Evolutionary conservation across 257 asterid species (phyloP).

Genomic region (Cinchona pubescens): DNA sequence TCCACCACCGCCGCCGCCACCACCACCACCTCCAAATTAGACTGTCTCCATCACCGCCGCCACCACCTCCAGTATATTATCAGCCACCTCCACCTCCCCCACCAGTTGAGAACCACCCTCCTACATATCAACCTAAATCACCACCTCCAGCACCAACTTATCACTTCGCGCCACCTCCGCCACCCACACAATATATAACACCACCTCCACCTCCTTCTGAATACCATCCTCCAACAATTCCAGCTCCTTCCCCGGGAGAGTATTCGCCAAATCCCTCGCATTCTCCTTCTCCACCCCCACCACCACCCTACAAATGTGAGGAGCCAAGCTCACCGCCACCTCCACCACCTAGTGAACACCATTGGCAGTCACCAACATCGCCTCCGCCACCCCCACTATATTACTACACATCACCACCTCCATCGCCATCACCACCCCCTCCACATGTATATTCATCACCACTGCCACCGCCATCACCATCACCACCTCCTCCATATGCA

Average conservation of each 20-base stretch:
- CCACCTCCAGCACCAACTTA: slow-evolving; percentile 26
- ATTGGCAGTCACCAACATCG: slow-evolving; percentile 27
- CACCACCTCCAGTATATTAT: slow-evolving; percentile 17
- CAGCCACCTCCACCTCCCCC: slow-evolving; percentile 27
- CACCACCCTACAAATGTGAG: slow-evolving; percentile 22
- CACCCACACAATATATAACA: slow-evolving; percentile 21
- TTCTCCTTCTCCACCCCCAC: slow-evolving; percentile 33
- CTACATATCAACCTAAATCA: slow-evolving; percentile 7
- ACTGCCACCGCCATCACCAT: slow-evolving; percentile 30
- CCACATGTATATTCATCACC: slow-evolving; percentile 25
- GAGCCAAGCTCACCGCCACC: slow-evolving; percentile 30
- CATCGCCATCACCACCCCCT: slow-evolving; percentile 32
- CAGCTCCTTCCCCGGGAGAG: slow-evolving; percentile 26
- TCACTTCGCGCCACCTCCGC: slow-evolving; percentile 13
- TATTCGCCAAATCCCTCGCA: slow-evolving; percentile 28
- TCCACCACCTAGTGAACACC: slow-evolving; percentile 28
- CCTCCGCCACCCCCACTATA: slow-evolving; percentile 30
- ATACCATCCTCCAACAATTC: slow-evolving; percentile 20
- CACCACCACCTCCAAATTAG: slow-evolving; percentile 18
- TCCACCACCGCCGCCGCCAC: slow-evolving; percentile 3
- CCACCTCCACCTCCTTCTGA: slow-evolving; percentile 21
- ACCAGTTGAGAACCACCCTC: slow-evolving; percentile 18
- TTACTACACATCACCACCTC: slow-evolving; percentile 29
- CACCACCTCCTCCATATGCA: slow-evolving; percentile 25
- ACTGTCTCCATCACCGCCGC: slow-evolving; percentile 11